Conservation (phyloP, 345 rosid genomes). For the Populus nigra region DNA sequence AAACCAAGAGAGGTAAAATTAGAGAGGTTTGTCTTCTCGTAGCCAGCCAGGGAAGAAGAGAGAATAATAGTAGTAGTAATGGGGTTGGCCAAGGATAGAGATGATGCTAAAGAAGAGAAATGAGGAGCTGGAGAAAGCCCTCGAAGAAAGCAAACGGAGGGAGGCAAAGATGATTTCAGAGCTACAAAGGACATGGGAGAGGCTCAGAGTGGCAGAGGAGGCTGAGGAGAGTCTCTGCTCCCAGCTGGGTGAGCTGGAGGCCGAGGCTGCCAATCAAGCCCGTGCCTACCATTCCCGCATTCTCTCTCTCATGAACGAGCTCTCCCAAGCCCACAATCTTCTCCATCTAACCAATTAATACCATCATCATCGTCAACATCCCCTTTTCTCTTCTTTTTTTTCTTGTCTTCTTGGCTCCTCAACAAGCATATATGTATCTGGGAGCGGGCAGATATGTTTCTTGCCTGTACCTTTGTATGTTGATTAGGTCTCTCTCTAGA, state of each 20-base stretch:
- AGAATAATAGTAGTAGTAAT: background rate
- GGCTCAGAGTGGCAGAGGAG: slow-evolving; percentile 70
- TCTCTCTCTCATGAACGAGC: slow-evolving; percentile 56
- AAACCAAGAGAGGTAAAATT: background rate
- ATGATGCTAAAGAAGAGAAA: slow-evolving; percentile 45
- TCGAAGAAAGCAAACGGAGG: slow-evolving; percentile 42
- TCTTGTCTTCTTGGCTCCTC: background rate
- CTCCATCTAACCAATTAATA: background rate
- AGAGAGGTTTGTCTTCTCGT: background rate
- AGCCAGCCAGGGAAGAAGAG: background rate
- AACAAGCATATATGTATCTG: background rate
- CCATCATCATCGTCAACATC: background rate
- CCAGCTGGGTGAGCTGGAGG: slow-evolving; percentile 86
- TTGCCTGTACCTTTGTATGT: background rate
- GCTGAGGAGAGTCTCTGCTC: slow-evolving; percentile 82
- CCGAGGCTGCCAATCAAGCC: slow-evolving; percentile 68
- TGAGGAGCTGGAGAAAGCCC: slow-evolving; percentile 56
- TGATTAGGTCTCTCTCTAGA: background rate
- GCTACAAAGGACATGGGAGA: slow-evolving; percentile 44
- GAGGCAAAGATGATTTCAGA: slow-evolving; percentile 57
- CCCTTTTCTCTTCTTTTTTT: background rate
- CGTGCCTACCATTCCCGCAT: slow-evolving; percentile 63
- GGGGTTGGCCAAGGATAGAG: slow-evolving; percentile 14
- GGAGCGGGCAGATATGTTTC: background rate
- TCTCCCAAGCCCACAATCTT: slow-evolving; percentile 42